Percentiles rank a stretch among this genome's conserved stretches.
These are phyloP conservation scores for Plenodomus biglobosus DNA, from an alignment of 2,329 filamentous ascomycete genomes.

Conservation along the genomic window DNA sequence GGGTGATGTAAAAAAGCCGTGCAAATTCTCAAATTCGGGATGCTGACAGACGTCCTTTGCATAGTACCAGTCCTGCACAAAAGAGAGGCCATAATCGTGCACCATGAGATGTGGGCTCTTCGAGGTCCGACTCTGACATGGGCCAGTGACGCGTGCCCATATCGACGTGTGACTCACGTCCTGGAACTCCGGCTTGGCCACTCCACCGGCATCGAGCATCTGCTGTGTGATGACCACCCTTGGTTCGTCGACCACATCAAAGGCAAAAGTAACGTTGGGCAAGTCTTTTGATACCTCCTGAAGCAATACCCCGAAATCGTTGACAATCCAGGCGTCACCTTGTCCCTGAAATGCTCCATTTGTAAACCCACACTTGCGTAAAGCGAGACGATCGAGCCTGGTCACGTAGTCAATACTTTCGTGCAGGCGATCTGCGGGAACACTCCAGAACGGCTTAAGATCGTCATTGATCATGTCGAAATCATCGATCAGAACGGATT, in stretches of 20 bases:
- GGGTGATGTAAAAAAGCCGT: constrained; percentile 53
- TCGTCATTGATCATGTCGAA: constrained; percentile 50
- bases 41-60: constrained; percentile 14
- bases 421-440: constrained; percentile 15
- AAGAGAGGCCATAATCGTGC: constrained; percentile 4
- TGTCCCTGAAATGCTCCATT: constrained; percentile 3
- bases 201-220: constrained; percentile 3
- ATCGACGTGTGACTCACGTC: constrained; percentile 3
- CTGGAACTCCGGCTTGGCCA: constrained; percentile 3
- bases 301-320: constrained; percentile 3
- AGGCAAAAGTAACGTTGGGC: constrained; percentile 11
- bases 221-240: constrained; percentile 7
- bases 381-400: constrained; percentile 3
- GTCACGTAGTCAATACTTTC: constrained; percentile 5
- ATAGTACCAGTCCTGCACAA: constrained; percentile 3
- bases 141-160: constrained; percentile 3
- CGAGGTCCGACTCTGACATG: background rate
- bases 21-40: constrained; percentile 44
- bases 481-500: constrained; percentile 55
- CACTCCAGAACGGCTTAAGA: constrained; percentile 47
- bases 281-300: constrained; percentile 3
- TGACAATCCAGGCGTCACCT: constrained; percentile 5
- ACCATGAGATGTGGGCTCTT: background rate
- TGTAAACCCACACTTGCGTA: constrained; percentile 8
- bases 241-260: constrained; percentile 13